Conservation (phyloP, 805 yeast genomes). For the Henningerozyma blattae region DNA sequence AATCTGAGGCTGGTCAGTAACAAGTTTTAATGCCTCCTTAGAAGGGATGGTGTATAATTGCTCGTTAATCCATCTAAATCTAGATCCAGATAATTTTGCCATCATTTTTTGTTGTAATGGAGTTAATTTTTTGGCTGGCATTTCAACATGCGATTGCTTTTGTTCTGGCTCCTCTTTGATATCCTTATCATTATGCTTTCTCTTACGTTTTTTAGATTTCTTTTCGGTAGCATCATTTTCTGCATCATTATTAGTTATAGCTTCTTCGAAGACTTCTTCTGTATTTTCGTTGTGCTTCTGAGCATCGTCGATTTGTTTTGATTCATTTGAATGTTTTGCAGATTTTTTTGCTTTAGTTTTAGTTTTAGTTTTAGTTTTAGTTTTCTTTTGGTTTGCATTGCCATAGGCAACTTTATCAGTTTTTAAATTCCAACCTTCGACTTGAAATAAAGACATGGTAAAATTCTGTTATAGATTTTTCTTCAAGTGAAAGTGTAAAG, state of each 20-base stretch:
- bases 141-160: conserved; percentile 3
- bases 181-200: conserved; percentile 2
- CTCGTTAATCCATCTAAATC: conserved; percentile 97
- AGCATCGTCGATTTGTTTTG: conserved; percentile 1
- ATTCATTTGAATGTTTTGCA: conserved; percentile 1
- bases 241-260: conserved; percentile 2
- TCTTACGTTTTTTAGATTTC: conserved; percentile 2
- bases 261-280: neutral
- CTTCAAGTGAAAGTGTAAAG: neutral
- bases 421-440: conserved; percentile 72
- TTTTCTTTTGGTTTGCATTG: conserved; percentile 22
- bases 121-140: conserved; percentile 38
- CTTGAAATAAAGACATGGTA: conserved; percentile 60
- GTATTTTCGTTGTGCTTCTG: conserved; percentile 3
- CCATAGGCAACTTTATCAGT: conserved; percentile 39
- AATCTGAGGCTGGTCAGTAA: conserved; percentile 71
- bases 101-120: conserved; percentile 93
- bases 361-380: conserved; percentile 5
- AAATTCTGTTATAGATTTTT: neutral
- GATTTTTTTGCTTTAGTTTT: conserved; percentile 5
- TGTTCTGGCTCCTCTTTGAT: conserved; percentile 4
- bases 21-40: conserved; percentile 57
- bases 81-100: conserved; percentile 85
- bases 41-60: conserved; percentile 86
- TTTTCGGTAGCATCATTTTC: conserved; percentile 4